Evolutionary conservation across 192 early-diverging fungal species (phyloP), one percentile per base, ranked within the genome.

Genomic region (Mortierella alpina): DNA sequence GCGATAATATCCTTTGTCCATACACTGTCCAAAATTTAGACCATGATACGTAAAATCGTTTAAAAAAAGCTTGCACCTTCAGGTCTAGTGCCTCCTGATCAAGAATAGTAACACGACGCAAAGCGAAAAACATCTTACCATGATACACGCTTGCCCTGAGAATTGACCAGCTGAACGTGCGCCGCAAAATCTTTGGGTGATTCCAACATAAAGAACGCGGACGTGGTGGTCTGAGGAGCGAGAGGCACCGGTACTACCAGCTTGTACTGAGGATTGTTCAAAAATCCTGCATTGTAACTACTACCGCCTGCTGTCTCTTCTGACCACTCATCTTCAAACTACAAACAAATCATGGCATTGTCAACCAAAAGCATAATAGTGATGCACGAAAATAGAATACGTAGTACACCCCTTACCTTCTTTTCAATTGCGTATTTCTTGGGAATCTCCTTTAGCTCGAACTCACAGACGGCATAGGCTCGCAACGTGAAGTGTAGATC

Each of bases 261-360:
- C 47, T 84, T 83, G 82, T 91, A 96, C 76, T 94, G 92, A 31
- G 95, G 95, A 68, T 96, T 96, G 71, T 90, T 88, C 59, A 91
- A 66, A 72, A 90, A 95, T 5, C 89, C 88, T 13, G 92, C 84
- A 59, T 91, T 85, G 42, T 85, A 87, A 56, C 91, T 83, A 58
- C 92, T 93, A 10, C 95, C 95, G 58, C 95, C 95, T 40, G 92
- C 92, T 10, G 92, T 92, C 9, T 86, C 88, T 49, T 85, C 85
- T 31, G 90, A 92, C 95, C 95, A 96, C 78, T 85, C 75, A 8
- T 89, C 90, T 46, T 74, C 60, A 22, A 93, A 82, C 84, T 91
- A 78, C 15, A 39, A 13, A 17, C 7, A 39, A 54, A 23, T 44
- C 46, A 45, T 53, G 11, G n/a, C 23, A 46, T 46, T 6, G 7